Evolutionary conservation across 306 rosid species (phyloP), one percentile per base, ranked within the genome.

Genomic region (Cucurbita moschata): DNA sequence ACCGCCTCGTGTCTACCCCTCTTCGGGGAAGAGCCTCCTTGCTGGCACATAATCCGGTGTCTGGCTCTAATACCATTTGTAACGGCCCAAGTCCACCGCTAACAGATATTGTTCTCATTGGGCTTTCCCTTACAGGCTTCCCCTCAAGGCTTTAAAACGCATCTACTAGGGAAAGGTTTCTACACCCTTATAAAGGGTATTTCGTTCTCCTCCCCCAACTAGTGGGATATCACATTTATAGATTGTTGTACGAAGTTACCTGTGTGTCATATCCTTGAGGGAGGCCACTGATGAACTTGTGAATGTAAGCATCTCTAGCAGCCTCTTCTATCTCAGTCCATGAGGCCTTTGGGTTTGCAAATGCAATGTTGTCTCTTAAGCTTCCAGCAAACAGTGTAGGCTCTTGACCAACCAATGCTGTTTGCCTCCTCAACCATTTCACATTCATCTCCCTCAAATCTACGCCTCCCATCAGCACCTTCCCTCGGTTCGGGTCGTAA

Each of bases 231-330:
- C 35, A 30, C 3, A 30, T 30, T 15, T 30, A 35, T 60, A 60
- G 19, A 6, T 66, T 44, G 4, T 13, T 35, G 4, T 30, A 15
- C 1, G 9, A 55, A 56, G 52, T 52, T 86, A 93, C 98, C 97
- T 88, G 89, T 51, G 98, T 88, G 79, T 88, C 98, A 72, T 87
- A 90, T 69, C 96, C 98, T 73, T 90, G 85, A 82, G 98, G 92
- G 59, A 93, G 98, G 71, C 89, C 85, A 81, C 96, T 78, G 16
- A 93, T 86, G 83, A 93, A 93, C 51, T 86, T 90, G 77, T 93
- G 93, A 62, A 88, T 87, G 62, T 86, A 85, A 72, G 97, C 96
- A 52, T 90, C 88, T 72, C 84, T 86, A 71, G 98, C 90, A 78
- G 92, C 92, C 8, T 82, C 89, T 85, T 90, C 97, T 73, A 93